These are phyloP conservation scores for Dactylellina parvicollis DNA, from an alignment of 2,329 filamentous ascomycete species.

Conservation along the genomic window DNA sequence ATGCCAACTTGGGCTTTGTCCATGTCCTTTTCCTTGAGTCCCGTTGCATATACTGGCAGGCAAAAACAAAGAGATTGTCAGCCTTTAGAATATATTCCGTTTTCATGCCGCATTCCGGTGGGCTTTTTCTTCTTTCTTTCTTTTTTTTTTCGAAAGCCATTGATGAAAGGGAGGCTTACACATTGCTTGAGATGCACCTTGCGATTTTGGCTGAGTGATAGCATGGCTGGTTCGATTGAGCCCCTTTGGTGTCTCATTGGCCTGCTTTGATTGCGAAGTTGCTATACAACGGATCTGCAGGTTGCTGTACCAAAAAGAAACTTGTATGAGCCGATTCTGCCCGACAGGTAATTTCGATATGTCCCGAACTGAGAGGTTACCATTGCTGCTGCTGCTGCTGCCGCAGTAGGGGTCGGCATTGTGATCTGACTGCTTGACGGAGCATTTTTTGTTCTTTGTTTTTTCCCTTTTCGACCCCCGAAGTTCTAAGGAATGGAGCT, in stretches of 20 bases:
- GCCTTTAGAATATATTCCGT: not conserved
- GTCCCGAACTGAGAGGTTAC: not conserved
- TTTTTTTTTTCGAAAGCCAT: not conserved
- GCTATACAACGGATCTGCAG: conserved; percentile 49
- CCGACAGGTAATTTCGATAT: not conserved
- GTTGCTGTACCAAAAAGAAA: conserved; percentile 21
- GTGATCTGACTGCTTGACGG: conserved; percentile 45
- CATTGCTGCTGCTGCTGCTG: conserved; percentile 30
- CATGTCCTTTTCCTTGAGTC: conserved; percentile 85
- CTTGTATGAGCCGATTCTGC: conserved; percentile 18
- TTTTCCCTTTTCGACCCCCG: conserved; percentile 2
- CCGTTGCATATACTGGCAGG: conserved; percentile 82
- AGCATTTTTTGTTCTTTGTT: conserved; percentile 35
- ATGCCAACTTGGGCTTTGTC: conserved; percentile 97
- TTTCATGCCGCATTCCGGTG: not conserved
- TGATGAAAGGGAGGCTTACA: conserved; percentile 57
- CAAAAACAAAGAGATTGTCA: conserved; percentile 4
- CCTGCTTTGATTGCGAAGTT: conserved; percentile 42
- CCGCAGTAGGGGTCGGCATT: conserved; percentile 38
- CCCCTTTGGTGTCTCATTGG: conserved; percentile 43
- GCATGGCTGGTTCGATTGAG: conserved; percentile 83
- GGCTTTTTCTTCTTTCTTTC: not conserved
- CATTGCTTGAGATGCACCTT: conserved; percentile 99
- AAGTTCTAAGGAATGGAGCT: conserved; percentile 40
- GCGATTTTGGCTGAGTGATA: conserved; percentile 97